phyloP scores from a whole-genome alignment of 176 grass and related monocot species.

The Pontederia paniculata region DNA sequence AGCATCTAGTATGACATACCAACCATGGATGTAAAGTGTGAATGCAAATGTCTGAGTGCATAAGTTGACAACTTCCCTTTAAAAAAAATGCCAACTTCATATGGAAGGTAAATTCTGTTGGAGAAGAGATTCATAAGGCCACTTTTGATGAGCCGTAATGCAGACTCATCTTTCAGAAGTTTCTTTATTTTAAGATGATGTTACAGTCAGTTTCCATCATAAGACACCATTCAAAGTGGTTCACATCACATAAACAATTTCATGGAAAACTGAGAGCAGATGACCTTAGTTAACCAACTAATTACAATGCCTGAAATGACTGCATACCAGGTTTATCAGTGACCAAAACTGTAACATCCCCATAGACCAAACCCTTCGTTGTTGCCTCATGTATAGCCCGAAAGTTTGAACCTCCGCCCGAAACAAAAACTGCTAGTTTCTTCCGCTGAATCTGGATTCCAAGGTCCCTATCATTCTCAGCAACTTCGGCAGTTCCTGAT shows the following conservation, averaged over 20 bases:
- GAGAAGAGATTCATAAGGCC: no score
- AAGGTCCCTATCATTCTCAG: neutral
- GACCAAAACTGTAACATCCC: constrained; percentile 28
- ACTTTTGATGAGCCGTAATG: no score
- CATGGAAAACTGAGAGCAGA: neutral
- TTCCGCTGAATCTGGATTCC: constrained; percentile 18
- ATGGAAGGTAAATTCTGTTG: no score
- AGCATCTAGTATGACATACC: no score
- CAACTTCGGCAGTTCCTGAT: neutral
- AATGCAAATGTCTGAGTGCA: no score
- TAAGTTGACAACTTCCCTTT: no score
- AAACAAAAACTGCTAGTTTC: constrained; percentile 48
- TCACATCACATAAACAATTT: neutral
- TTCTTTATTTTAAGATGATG: no score
- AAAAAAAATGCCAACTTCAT: no score
- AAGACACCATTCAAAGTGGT: no score
- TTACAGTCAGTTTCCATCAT: no score
- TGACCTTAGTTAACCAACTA: neutral
- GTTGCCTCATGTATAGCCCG: constrained; percentile 25
- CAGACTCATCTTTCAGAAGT: no score
- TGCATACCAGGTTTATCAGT: constrained; percentile 31
- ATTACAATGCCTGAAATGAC: neutral
- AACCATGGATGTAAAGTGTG: no score
- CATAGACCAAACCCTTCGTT: constrained; percentile 19
- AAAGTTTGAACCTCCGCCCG: constrained; percentile 42